phyloP scores from a whole-genome alignment of 2,329 filamentous ascomycete species.

The Fusarium newnesense region DNA sequence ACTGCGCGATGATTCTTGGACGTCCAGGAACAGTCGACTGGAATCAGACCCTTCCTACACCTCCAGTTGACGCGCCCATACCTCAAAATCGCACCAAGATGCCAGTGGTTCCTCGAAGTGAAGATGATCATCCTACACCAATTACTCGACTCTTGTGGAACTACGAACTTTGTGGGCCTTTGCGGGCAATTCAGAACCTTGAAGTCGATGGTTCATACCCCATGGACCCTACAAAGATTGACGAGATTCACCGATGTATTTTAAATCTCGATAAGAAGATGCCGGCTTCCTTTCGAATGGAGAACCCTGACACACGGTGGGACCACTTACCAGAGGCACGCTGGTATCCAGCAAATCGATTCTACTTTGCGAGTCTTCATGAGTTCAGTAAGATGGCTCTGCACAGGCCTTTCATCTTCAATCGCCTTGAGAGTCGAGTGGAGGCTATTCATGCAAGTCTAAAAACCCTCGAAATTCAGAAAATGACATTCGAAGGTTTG shows the following conservation, averaged over 20 bases:
- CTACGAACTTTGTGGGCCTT: slow-evolving; percentile 57
- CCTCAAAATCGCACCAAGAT: slow-evolving; percentile 59
- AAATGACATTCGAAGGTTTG: slow-evolving; percentile 59
- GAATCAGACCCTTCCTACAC: slow-evolving; percentile 57
- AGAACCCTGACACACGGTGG: slow-evolving; percentile 67
- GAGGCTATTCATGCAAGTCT: slow-evolving; percentile 67
- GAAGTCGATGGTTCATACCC: slow-evolving; percentile 67
- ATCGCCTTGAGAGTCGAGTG: slow-evolving; percentile 61
- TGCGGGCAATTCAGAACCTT: slow-evolving; percentile 65
- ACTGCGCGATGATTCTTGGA: slow-evolving; percentile 64
- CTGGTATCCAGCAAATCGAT: slow-evolving; percentile 62
- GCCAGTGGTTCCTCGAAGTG: slow-evolving; percentile 59
- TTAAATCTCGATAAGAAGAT: slow-evolving; percentile 58
- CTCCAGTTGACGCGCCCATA: slow-evolving; percentile 64
- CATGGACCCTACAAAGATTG: slow-evolving; percentile 64
- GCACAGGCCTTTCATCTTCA: slow-evolving; percentile 71
- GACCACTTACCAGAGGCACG: slow-evolving; percentile 63
- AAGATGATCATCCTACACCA: slow-evolving; percentile 66
- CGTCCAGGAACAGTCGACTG: slow-evolving; percentile 66
- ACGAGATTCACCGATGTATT: slow-evolving; percentile 63
- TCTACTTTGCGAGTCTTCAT: slow-evolving; percentile 59
- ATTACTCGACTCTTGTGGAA: slow-evolving; percentile 64
- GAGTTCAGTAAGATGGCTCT: slow-evolving; percentile 68
- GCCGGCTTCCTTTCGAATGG: slow-evolving; percentile 63
- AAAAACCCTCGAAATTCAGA: slow-evolving; percentile 65